Evolutionary conservation across 2,329 filamentous ascomycete species (phyloP).

Genomic region (Paecilomyces formosus): DNA sequence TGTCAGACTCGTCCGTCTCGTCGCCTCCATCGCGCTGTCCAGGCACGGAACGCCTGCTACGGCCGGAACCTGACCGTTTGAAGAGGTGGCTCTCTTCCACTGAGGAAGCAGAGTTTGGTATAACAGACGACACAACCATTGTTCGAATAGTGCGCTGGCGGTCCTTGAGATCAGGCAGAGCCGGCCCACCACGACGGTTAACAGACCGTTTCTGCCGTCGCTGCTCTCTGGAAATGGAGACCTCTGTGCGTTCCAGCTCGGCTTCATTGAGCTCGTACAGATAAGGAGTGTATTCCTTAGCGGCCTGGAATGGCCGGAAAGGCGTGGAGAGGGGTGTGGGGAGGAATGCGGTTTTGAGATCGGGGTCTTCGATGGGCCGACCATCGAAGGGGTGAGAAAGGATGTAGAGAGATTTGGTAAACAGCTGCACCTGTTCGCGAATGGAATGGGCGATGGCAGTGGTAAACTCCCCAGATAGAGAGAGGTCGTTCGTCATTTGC

Average conservation of each 20-base stretch:
- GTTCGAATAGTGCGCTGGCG: constrained; percentile 88
- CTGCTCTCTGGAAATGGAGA: constrained; percentile 89
- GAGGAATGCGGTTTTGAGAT: constrained; percentile 77
- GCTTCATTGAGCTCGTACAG: constrained; percentile 89
- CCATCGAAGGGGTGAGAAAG: constrained; percentile 93
- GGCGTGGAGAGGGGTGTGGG: constrained; percentile 74
- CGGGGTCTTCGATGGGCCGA: constrained; percentile 82
- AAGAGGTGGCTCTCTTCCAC: constrained; percentile 82
- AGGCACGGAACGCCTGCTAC: constrained; percentile 50
- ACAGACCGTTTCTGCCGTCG: constrained; percentile 90
- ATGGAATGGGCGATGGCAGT: constrained; percentile 98
- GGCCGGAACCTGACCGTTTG: constrained; percentile 62
- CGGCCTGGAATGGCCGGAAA: constrained; percentile 84
- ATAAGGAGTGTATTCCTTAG: constrained; percentile 90
- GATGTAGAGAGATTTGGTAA: constrained; percentile 87
- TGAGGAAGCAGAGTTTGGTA: constrained; percentile 74
- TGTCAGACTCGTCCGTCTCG: constrained; percentile 86
- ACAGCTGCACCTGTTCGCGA: constrained; percentile 89
- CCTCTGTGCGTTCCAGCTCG: constrained; percentile 82
- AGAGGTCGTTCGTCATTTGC: constrained; percentile 82
- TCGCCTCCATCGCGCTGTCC: constrained; percentile 55
- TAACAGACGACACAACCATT: constrained; percentile 81
- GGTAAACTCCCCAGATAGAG: constrained; percentile 88
- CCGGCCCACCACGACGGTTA: constrained; percentile 84
- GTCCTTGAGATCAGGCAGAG: constrained; percentile 92